Conservation (phyloP, 2,329 filamentous ascomycete species). For the Thielaviopsis euricoi region DNA sequence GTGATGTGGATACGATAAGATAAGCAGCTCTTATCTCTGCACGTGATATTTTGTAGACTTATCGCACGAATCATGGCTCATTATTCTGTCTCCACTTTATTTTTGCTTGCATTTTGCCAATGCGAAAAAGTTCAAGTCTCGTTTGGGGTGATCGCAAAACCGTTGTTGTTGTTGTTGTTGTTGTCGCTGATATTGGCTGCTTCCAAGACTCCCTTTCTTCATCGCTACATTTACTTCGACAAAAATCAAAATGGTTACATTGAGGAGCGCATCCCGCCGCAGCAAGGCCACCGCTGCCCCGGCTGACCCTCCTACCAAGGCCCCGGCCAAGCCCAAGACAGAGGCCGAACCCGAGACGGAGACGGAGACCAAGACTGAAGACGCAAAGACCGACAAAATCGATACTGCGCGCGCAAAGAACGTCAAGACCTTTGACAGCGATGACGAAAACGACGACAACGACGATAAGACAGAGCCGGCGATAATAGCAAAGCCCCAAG, state of each 20-base stretch:
- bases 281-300: neutral
- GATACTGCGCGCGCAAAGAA: neutral
- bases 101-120: neutral
- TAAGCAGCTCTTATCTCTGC: neutral
- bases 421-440: conserved; percentile 10
- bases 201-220: conserved; percentile 12
- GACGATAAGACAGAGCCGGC: neutral
- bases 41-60: neutral
- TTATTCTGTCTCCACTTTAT: neutral
- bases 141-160: too few species aligned
- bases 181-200: neutral
- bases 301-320: neutral
- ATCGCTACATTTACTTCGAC: conserved; percentile 9
- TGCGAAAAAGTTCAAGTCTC: neutral
- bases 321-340: neutral
- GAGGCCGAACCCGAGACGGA: neutral
- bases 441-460: conserved; percentile 4
- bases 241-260: neutral
- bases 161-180: neutral
- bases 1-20: neutral
- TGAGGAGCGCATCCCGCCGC: neutral
- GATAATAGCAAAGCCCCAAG: neutral
- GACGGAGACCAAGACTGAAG: neutral
- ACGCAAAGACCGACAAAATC: neutral
- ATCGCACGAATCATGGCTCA: neutral